Evolutionary conservation across 2,329 filamentous ascomycete genomes (phyloP).

Genomic region (Trichoderma afroharzianum): DNA sequence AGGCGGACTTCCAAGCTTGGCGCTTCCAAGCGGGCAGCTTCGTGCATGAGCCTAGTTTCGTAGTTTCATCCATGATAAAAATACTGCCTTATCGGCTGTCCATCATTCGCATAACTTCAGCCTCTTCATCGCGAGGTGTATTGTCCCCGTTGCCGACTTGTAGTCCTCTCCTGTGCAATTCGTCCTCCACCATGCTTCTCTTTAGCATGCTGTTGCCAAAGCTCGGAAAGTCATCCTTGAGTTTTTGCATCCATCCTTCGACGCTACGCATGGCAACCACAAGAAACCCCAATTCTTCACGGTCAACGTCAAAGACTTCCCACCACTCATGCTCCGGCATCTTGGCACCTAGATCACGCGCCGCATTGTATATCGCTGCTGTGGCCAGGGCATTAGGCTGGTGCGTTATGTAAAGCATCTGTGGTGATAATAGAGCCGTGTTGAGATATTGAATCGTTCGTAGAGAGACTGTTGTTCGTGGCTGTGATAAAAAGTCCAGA

Average conservation of each 20-base stretch:
- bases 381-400: conserved; percentile 83
- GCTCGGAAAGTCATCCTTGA: conserved; percentile 54
- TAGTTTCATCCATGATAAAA: not conserved
- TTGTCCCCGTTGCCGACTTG: conserved; percentile 29
- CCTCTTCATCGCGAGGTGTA: conserved; percentile 38
- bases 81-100: conserved; percentile 27
- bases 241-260: conserved; percentile 62
- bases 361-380: conserved; percentile 86
- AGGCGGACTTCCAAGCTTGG: not conserved
- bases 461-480: conserved; percentile 53
- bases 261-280: conserved; percentile 82
- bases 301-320: conserved; percentile 95
- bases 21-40: not conserved
- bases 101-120: conserved; percentile 41
- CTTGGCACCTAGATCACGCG: conserved; percentile 70
- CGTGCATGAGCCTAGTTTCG: not conserved
- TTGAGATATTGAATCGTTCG: conserved; percentile 78
- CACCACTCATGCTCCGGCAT: conserved; percentile 88
- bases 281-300: conserved; percentile 90
- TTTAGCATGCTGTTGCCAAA: conserved; percentile 52
- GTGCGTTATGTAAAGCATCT: conserved; percentile 86
- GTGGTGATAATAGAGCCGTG: conserved; percentile 77
- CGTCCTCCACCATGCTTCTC: conserved; percentile 53
- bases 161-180: conserved; percentile 54
- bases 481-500: conserved; percentile 60